These are phyloP conservation scores for Barnettozyma vustinii DNA, from an alignment of 805 yeast species.

Conservation along the genomic window DNA sequence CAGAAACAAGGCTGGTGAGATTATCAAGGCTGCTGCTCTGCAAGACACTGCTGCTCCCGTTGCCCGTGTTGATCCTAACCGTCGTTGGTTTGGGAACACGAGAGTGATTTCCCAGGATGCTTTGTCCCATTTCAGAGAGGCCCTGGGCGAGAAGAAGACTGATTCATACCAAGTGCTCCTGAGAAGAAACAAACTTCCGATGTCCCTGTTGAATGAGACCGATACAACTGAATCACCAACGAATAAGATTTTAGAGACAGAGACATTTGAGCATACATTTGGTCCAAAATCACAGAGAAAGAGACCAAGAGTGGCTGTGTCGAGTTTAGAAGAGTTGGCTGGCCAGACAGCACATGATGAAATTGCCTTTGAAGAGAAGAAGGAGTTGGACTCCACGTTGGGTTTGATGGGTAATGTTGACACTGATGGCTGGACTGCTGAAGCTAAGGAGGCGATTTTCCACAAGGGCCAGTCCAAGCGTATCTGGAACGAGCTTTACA, in stretches of 20 bases:
- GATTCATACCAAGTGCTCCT: conserved; percentile 83
- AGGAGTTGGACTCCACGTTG: conserved; percentile 65
- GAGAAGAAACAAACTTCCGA: conserved; percentile 87
- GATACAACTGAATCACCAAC: conserved; percentile 72
- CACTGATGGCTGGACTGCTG: conserved; percentile 80
- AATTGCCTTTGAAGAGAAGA: conserved; percentile 63
- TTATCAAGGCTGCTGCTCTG: conserved; percentile 78
- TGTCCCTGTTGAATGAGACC: conserved; percentile 89
- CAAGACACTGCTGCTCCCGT: conserved; percentile 84
- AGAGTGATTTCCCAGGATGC: conserved; percentile 98
- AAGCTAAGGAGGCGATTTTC: conserved; percentile 93
- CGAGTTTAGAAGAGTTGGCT: conserved; percentile 76
- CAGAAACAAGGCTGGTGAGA: conserved; percentile 82
- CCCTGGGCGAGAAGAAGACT: conserved; percentile 77
- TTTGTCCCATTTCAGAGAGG: conserved; percentile 86
- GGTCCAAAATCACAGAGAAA: conserved; percentile 95
- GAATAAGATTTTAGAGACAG: conserved; percentile 81
- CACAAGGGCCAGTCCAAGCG: conserved; percentile 97
- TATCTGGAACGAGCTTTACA: conserved; percentile 96
- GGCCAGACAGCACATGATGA: conserved; percentile 50
- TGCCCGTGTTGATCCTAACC: conserved; percentile 93
- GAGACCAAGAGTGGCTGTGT: conserved; percentile 76
- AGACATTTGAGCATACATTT: conserved; percentile 72
- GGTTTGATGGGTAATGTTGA: conserved; percentile 68
- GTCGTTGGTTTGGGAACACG: conserved; percentile 97